Evolutionary conservation across 495 filamentous ascomycete species (phyloP).

Genomic region (Trichoderma orchidacearum): DNA sequence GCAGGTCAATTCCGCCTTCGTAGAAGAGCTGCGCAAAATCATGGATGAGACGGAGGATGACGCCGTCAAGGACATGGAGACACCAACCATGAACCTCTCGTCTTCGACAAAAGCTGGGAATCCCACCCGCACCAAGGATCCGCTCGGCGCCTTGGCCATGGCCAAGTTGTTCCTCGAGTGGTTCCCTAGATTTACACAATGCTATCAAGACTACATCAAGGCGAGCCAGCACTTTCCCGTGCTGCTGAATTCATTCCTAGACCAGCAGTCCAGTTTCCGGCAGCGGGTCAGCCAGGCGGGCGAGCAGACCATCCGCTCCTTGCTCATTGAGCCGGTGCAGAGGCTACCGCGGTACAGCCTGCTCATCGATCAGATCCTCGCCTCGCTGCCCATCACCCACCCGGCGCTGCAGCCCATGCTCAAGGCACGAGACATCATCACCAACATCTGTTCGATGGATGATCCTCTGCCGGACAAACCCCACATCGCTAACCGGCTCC

Average conservation of each 20-base stretch:
- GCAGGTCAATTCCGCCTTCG: constrained; percentile 63
- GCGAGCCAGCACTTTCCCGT: constrained; percentile 74
- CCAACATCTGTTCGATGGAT: constrained; percentile 88
- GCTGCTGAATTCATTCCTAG: constrained; percentile 59
- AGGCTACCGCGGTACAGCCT: constrained; percentile 88
- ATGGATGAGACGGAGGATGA: constrained; percentile 76
- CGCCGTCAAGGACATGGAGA: constrained; percentile 53
- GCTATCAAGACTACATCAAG: constrained; percentile 82
- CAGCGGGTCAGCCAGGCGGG: constrained; percentile 68
- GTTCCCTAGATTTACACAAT: constrained; percentile 80
- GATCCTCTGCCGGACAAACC: constrained; percentile 50
- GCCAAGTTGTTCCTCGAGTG: constrained; percentile 69
- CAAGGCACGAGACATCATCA: constrained; percentile 79
- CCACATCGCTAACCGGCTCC: constrained; percentile 56
- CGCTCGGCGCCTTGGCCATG: constrained; percentile 59
- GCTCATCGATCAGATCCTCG: constrained; percentile 87
- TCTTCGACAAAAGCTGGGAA: constrained; percentile 13
- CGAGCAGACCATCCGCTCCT: constrained; percentile 82
- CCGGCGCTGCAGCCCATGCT: constrained; percentile 67
- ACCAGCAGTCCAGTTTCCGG: constrained; percentile 67
- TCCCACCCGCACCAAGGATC: constrained; percentile 47
- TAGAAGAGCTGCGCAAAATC: constrained; percentile 56
- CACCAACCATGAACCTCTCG: constrained; percentile 10
- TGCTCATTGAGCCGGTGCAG: constrained; percentile 93
- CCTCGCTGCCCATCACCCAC: constrained; percentile 68